Evolutionary conservation across 2,329 filamentous ascomycete species (phyloP), one percentile per base, ranked within the genome.

Genomic region (Curvularia verruculosa): DNA sequence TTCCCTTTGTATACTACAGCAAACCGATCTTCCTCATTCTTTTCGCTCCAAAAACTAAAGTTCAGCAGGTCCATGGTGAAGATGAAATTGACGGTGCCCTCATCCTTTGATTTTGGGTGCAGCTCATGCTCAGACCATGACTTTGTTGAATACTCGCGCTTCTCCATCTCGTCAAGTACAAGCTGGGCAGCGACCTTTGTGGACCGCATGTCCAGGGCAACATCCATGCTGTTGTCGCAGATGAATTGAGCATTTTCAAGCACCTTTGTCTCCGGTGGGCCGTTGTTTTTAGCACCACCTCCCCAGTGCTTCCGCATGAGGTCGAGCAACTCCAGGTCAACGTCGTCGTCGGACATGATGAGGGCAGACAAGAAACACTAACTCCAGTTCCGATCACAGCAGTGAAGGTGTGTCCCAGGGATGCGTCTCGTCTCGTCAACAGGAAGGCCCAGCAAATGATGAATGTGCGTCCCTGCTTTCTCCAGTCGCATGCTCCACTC

Each of bases 61-160:
- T 99, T 99, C 49, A 99, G 80, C 26, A 99, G 77, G 74, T 99
- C 95, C 92, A 99, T 96, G 19, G 91, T 92, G 75, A 99, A 98
- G 68, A 99, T 94, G 74, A 99, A 98, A 61, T 91, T 89, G 21
- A 96, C 86, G 0, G 92, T 93, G 49, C 78, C 83, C 70, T 91
- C 90, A 71, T 96, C 88, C 71, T 92, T 92, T 40, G 85, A 70
- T 74, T 93, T 90, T 1, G 95, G 95, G 70, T 99, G 95, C 37
- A 99, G 81, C 73, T 95, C 90, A 75, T 98, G 92, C 69, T 89
- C 84, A 13, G 90, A 86, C 95, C 95, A 99, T 8, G 87, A 89
- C 59, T 90, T 85, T 0, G 91, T 92, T 4, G 91, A 95, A 78
- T 96, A 98, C 36, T 83, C 80, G 72, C 91, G 92, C 74, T 87